Conservation (phyloP, 495 filamentous ascomycete species). For the Penicillium simplicissimum region DNA sequence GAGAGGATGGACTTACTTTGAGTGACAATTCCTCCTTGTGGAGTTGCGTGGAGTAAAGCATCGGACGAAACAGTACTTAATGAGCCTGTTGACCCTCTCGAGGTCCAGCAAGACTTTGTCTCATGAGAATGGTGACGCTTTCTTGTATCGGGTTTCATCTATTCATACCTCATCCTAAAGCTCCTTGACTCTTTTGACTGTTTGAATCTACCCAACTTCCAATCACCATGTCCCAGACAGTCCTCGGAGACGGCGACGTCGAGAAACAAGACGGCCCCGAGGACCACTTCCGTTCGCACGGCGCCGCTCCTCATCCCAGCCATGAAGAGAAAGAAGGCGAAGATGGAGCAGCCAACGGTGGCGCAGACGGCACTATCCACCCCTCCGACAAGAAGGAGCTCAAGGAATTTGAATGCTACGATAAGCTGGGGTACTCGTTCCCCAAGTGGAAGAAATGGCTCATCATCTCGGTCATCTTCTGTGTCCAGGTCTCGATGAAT, state of each 20-base stretch:
- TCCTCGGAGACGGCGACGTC: constrained; percentile 12
- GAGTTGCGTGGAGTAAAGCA: background rate
- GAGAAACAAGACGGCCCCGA: constrained; percentile 29
- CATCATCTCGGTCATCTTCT: constrained; percentile 71
- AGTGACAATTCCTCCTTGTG: background rate
- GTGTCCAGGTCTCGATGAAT: constrained; percentile 82
- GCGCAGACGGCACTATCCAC: constrained; percentile 46
- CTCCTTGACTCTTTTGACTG: background rate
- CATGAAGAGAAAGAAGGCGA: constrained; percentile 17
- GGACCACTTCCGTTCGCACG: constrained; percentile 15
- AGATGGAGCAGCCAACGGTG: constrained; percentile 37
- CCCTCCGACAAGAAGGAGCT: constrained; percentile 51
- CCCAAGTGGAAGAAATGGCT: constrained; percentile 71
- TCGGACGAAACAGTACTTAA: background rate
- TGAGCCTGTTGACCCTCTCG: background rate
- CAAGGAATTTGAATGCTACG: constrained; percentile 60
- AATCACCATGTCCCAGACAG: constrained; percentile 14
- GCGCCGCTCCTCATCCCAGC: constrained; percentile 10
- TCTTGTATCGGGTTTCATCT: constrained; percentile 1
- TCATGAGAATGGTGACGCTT: background rate
- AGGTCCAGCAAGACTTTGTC: background rate
- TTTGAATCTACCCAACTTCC: background rate
- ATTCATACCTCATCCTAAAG: constrained; percentile 6
- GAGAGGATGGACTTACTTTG: background rate
- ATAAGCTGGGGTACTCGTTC: constrained; percentile 65